Evolutionary conservation across 495 filamentous ascomycete genomes (phyloP).

Genomic region (Daldinia concentrica): DNA sequence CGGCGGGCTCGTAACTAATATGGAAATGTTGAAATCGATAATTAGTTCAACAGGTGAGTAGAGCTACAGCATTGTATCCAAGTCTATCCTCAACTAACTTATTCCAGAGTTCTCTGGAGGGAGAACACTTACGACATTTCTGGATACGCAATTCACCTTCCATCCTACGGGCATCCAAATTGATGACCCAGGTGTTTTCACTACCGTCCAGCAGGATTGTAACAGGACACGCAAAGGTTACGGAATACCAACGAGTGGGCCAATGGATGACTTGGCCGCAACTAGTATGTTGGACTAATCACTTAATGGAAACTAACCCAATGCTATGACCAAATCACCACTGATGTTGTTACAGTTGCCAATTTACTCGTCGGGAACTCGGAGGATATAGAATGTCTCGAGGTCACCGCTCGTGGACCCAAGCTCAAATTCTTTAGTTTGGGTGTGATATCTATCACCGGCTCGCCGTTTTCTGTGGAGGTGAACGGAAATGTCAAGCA

Average conservation of each 20-base stretch:
- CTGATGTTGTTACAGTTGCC: conserved; percentile 54
- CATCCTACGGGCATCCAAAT: conserved; percentile 64
- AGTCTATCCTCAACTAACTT: not conserved
- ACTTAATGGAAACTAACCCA: not conserved
- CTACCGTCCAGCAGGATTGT: conserved; percentile 67
- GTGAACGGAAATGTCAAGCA: conserved; percentile 53
- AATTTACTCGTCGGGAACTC: conserved; percentile 69
- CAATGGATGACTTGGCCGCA: conserved; percentile 64
- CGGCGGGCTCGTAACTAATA: conserved; percentile 66
- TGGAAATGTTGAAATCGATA: conserved; percentile 63
- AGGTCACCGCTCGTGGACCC: conserved; percentile 68
- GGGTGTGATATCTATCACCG: conserved; percentile 62
- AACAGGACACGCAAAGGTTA: conserved; percentile 63
- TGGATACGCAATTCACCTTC: conserved; percentile 56
- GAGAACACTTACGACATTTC: conserved; percentile 34
- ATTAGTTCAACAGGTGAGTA: conserved; percentile 43
- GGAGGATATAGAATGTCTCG: conserved; percentile 60
- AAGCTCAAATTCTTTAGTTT: conserved; percentile 63
- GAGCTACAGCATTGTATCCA: not conserved
- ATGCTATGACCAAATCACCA: not conserved
- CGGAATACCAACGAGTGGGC: conserved; percentile 61
- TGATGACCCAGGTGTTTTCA: conserved; percentile 64
- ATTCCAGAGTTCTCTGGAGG: conserved; percentile 17
- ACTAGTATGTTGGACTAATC: conserved; percentile 5
- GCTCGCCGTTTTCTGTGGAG: conserved; percentile 59